Conservation (phyloP, 257 asterid genomes). For the Hygrophila difformis region DNA sequence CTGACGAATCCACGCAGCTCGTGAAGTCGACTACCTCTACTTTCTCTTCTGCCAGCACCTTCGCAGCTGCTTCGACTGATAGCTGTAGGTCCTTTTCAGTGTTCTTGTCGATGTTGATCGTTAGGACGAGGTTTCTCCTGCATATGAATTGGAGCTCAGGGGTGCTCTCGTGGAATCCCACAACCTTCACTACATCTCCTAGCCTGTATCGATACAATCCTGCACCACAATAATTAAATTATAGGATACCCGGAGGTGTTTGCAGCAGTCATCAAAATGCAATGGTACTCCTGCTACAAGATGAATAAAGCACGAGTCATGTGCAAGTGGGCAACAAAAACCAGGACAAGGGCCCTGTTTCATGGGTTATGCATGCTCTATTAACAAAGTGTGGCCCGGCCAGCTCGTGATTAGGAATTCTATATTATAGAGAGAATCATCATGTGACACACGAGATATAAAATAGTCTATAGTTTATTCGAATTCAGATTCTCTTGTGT, state of each 20-base stretch:
- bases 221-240: constrained; percentile 17
- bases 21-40: constrained; percentile 85
- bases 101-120: constrained; percentile 87
- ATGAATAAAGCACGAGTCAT: too few species aligned
- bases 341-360: too few species aligned
- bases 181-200: constrained; percentile 83
- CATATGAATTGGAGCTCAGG: constrained; percentile 86
- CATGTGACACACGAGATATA: too few species aligned
- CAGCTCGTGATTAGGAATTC: too few species aligned
- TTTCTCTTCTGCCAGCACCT: constrained; percentile 42
- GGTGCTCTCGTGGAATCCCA: constrained; percentile 76
- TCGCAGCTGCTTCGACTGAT: constrained; percentile 70
- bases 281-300: too few species aligned
- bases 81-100: constrained; percentile 85
- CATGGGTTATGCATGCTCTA: too few species aligned
- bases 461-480: too few species aligned
- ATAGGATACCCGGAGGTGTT: too few species aligned
- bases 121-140: constrained; percentile 75
- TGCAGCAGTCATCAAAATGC: too few species aligned
- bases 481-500: constrained; percentile 7
- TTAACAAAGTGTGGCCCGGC: too few species aligned
- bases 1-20: constrained; percentile 46
- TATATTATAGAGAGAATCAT: too few species aligned
- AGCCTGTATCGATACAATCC: constrained; percentile 84
- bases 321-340: too few species aligned